These are phyloP conservation scores for Starmerella lactis-condensi DNA, from an alignment of 805 yeast genomes.

Conservation along the genomic window DNA sequence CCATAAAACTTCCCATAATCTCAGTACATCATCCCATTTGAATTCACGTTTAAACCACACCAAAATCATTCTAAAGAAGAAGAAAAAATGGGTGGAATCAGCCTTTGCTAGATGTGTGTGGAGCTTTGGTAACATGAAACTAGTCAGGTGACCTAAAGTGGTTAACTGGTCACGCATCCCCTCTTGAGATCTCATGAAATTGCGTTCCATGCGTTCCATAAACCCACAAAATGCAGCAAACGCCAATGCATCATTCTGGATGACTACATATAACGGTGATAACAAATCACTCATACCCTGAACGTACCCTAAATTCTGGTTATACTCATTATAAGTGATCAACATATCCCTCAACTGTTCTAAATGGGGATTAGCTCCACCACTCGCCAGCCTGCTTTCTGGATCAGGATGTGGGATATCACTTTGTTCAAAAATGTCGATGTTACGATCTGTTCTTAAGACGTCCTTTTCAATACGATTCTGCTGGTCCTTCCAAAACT, in stretches of 20 bases:
- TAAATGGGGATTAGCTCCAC: slow-evolving; percentile 63
- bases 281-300: slow-evolving; percentile 95
- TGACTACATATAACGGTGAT: slow-evolving; percentile 55
- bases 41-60: slow-evolving; percentile 94
- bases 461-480: slow-evolving; percentile 85
- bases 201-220: slow-evolving; percentile 91
- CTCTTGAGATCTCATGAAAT: slow-evolving; percentile 74
- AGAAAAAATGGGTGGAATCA: slow-evolving; percentile 76
- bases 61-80: slow-evolving; percentile 82
- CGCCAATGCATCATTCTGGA: slow-evolving; percentile 53
- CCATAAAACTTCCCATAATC: slow-evolving; percentile 85
- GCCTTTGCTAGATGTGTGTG: slow-evolving; percentile 70
- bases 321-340: slow-evolving; percentile 69
- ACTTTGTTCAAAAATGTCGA: slow-evolving; percentile 42
- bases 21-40: slow-evolving; percentile 52
- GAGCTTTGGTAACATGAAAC: slow-evolving; percentile 71
- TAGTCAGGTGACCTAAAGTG: slow-evolving; percentile 67
- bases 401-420: slow-evolving; percentile 27
- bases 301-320: slow-evolving; percentile 74
- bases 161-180: slow-evolving; percentile 85
- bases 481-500: slow-evolving; percentile 77
- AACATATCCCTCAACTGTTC: slow-evolving; percentile 55
- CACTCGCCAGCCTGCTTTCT: slow-evolving; percentile 37
- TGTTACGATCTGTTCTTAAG: slow-evolving; percentile 69
- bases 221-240: slow-evolving; percentile 79